Evolutionary conservation across 2,329 filamentous ascomycete genomes (phyloP).

Genomic region (Ophiosphaerella herpotricha): DNA sequence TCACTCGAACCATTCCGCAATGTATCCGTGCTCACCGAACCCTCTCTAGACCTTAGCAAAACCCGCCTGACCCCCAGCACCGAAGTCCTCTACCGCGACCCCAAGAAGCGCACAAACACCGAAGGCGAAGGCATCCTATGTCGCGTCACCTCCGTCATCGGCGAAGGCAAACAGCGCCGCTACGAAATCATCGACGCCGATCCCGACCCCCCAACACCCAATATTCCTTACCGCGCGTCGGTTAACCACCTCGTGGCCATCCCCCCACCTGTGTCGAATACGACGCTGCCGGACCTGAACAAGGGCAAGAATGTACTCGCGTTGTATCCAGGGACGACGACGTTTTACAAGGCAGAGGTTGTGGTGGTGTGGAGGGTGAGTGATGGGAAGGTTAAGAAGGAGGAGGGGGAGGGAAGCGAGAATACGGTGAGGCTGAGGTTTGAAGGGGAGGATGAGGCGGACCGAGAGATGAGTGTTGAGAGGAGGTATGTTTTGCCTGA

Average conservation of each 20-base stretch:
- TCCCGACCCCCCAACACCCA: conserved; percentile 46
- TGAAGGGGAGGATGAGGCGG: conserved; percentile 54
- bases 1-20: not conserved
- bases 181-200: conserved; percentile 60
- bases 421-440: conserved; percentile 52
- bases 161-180: conserved; percentile 58
- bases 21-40: conserved; percentile 2
- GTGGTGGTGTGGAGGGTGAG: conserved; percentile 47
- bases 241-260: conserved; percentile 54
- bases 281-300: conserved; percentile 47
- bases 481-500: conserved; percentile 55
- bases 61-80: conserved; percentile 47
- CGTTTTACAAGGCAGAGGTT: conserved; percentile 59
- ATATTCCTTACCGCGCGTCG: conserved; percentile 50
- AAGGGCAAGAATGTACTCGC: conserved; percentile 53
- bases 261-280: conserved; percentile 48
- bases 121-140: conserved; percentile 59
- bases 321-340: conserved; percentile 58
- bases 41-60: conserved; percentile 14
- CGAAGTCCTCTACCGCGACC: conserved; percentile 57
- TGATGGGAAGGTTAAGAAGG: conserved; percentile 39
- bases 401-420: conserved; percentile 49
- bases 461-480: conserved; percentile 54
- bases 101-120: conserved; percentile 42
- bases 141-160: conserved; percentile 56